These are phyloP conservation scores for Bryum argenteum DNA, from an alignment of 225 moss, liverwort and hornwort species.

Conservation along the genomic window DNA sequence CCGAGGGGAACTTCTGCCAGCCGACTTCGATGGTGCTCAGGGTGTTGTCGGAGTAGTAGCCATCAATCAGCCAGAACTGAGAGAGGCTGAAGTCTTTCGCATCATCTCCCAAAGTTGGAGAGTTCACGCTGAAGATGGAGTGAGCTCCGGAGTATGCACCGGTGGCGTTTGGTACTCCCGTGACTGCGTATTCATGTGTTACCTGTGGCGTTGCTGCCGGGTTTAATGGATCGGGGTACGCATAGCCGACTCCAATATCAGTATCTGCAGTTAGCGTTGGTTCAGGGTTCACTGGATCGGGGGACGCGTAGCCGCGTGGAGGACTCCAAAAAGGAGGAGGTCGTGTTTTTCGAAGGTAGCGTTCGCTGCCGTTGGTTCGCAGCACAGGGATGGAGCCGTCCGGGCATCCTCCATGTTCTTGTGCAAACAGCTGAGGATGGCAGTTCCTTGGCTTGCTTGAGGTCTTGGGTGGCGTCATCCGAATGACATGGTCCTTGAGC, in stretches of 20 bases:
- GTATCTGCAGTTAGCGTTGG: too few species aligned
- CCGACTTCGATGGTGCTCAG: constrained; percentile 44
- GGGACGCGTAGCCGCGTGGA: too few species aligned
- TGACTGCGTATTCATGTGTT: constrained; percentile 29
- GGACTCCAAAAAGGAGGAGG: neutral
- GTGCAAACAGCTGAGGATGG: constrained; percentile 29
- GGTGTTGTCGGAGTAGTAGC: neutral
- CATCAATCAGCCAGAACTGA: constrained; percentile 40
- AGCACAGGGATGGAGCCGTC: constrained; percentile 27
- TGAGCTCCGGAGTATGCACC: constrained; percentile 9
- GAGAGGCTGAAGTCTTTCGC: constrained; percentile 24
- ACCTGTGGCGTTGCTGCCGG: neutral
- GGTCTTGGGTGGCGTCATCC: constrained; percentile 8
- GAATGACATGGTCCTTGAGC: constrained; percentile 39
- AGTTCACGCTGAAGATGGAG: constrained; percentile 30
- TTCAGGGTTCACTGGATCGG: neutral
- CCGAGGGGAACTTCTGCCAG: constrained; percentile 23
- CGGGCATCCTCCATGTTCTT: constrained; percentile 22
- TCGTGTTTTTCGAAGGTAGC: neutral
- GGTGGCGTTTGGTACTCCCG: fast-evolving
- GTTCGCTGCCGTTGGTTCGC: neutral
- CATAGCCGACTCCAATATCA: too few species aligned
- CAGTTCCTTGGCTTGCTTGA: neutral
- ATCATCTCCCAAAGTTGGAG: neutral
- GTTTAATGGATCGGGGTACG: neutral